Conservation (phyloP, 352 stramenopile genomes). For the Lagenidium giganteum region DNA sequence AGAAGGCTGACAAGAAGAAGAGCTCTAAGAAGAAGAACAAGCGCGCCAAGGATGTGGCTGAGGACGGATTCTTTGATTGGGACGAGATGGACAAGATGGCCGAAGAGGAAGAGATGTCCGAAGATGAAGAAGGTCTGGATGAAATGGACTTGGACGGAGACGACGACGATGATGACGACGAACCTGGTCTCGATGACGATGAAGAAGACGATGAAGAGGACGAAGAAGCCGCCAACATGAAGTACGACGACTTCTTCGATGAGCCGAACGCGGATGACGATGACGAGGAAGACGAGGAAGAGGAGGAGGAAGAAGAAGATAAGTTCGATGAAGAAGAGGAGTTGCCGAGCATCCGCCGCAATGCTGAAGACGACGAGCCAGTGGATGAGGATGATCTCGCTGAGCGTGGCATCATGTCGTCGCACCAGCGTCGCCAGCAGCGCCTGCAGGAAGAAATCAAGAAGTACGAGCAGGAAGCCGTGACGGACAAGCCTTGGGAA, state of each 20-base stretch:
- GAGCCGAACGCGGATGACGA: conserved; percentile 25
- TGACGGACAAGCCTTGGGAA: conserved; percentile 93
- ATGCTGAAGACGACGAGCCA: conserved; percentile 39
- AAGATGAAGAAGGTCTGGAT: conserved; percentile 32
- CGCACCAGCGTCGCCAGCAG: conserved; percentile 62
- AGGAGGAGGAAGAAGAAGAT: conserved; percentile 16
- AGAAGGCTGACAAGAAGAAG: conserved; percentile 41
- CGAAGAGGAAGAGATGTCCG: conserved; percentile 57
- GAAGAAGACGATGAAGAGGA: conserved; percentile 52
- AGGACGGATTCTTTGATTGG: conserved; percentile 85
- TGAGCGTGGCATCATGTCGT: conserved; percentile 78
- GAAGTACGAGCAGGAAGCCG: conserved; percentile 80
- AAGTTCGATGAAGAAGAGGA: conserved; percentile 48
- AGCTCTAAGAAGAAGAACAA: conserved; percentile 51
- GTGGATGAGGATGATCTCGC: conserved; percentile 66
- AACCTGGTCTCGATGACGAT: conserved; percentile 49
- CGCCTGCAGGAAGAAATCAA: conserved; percentile 80
- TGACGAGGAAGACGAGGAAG: conserved; percentile 30
- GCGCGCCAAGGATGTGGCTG: conserved; percentile 56
- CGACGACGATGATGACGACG: conserved; percentile 43
- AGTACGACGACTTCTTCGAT: conserved; percentile 31
- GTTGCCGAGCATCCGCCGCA: conserved; percentile 45
- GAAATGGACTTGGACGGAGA: conserved; percentile 36
- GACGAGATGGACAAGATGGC: conserved; percentile 84
- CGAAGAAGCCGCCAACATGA: conserved; percentile 22